phyloP scores from a whole-genome alignment of 441 rosid species.

The Gossypium gossypioides region DNA sequence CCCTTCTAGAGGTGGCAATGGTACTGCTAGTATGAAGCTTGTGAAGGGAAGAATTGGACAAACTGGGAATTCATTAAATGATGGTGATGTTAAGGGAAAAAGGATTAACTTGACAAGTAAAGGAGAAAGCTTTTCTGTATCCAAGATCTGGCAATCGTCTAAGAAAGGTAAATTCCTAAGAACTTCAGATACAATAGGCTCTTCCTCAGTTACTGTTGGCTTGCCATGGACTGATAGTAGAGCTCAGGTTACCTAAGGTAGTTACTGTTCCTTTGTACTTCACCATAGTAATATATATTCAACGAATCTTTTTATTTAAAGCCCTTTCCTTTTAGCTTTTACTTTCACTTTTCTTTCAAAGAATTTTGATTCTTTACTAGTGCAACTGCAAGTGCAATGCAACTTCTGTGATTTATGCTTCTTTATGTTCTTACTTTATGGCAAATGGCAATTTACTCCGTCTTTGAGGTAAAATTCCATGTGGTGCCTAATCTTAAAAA shows the following conservation, averaged over 20 bases:
- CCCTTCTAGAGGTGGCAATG: slow-evolving; percentile 22
- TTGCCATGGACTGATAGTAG: slow-evolving; percentile 33
- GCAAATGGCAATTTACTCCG: not conserved
- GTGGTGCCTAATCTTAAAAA: not conserved
- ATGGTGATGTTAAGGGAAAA: slow-evolving; percentile 48
- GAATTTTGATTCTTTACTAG: slow-evolving; percentile 9
- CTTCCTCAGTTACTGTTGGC: slow-evolving; percentile 24
- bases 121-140: slow-evolving; percentile 74
- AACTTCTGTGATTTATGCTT: slow-evolving; percentile 6
- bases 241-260: slow-evolving; percentile 34
- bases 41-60: slow-evolving; percentile 37
- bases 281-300: not conserved
- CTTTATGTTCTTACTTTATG: slow-evolving; percentile 10
- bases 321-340: slow-evolving; percentile 15
- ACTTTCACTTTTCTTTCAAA: slow-evolving; percentile 6
- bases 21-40: slow-evolving; percentile 27
- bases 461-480: not conserved
- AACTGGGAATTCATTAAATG: slow-evolving; percentile 27
- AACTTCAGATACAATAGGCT: slow-evolving; percentile 33
- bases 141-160: slow-evolving; percentile 76
- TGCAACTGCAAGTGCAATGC: slow-evolving; percentile 1
- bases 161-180: slow-evolving; percentile 40
- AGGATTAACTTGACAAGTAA: slow-evolving; percentile 46
- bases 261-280: slow-evolving; percentile 12
- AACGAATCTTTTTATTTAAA: slow-evolving; percentile 4